Evolutionary conservation across 768 basidiomycete species (phyloP).

Genomic region (Psilocybe cyanescens): DNA sequence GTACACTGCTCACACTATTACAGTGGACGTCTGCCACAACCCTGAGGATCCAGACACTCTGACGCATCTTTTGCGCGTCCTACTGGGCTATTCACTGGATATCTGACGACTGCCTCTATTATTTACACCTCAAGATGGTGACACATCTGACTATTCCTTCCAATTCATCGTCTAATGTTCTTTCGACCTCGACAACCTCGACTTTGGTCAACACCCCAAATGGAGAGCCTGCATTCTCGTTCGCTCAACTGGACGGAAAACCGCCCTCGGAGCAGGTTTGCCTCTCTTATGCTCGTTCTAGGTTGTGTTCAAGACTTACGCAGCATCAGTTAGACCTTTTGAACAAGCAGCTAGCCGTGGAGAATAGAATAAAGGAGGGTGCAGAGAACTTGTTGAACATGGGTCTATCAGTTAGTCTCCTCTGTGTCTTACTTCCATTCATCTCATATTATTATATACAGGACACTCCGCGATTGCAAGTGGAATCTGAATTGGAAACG

Average conservation of each 20-base stretch:
- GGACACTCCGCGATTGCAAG: conserved; percentile 70
- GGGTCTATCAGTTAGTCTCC: conserved; percentile 49
- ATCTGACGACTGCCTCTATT: neutral
- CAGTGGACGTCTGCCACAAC: neutral
- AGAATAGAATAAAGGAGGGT: conserved; percentile 87
- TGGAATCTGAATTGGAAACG: conserved; percentile 77
- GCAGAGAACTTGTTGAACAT: conserved; percentile 88
- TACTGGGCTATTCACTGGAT: neutral
- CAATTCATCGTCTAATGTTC: conserved; percentile 18
- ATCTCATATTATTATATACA: conserved; percentile 25
- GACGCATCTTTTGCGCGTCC: neutral
- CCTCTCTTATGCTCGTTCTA: neutral
- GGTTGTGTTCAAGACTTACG: neutral
- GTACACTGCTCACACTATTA: neutral
- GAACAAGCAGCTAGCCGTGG: conserved; percentile 68
- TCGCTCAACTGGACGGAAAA: conserved; percentile 51
- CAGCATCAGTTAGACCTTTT: conserved; percentile 64
- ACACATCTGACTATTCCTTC: conserved; percentile 20
- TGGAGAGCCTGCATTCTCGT: conserved; percentile 30
- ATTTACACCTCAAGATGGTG: conserved; percentile 16
- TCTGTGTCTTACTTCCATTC: neutral
- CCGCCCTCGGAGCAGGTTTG: conserved; percentile 48
- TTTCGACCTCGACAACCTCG: conserved; percentile 25
- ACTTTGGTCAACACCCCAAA: conserved; percentile 31
- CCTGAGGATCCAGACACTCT: neutral